Base-by-base conservation (phyloP, 73 alveolate genomes). In the Paramecium pentaurelia region DNA sequence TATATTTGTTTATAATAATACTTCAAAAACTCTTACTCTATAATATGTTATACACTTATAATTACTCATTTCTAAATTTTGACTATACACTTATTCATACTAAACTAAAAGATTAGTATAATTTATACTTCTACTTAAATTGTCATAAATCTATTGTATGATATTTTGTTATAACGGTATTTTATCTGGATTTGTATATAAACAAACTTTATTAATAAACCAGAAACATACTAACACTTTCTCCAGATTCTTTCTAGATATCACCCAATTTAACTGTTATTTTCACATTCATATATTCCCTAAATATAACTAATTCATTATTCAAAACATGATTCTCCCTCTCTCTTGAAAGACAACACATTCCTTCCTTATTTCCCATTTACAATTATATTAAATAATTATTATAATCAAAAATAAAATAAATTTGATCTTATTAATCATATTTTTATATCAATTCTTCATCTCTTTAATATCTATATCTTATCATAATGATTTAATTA, bases 301-400 rank as follows among this genome's bases (percentile, higher is more conserved):
- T 42, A 80, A 45, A 80, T 12, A 80, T 80, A 22, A 80, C 91
- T 49, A 80, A 47, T 49, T 80, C 91, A 27, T 80, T 80, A 22
- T 80, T 80, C 75, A 80, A n/a, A 80, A 80, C 14, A 12, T 80
- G 58, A 80, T 64, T 80, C 34, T 80, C 75, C 51, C 49, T 80
- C 49, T 49, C 91, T 80, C 91, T 80, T 10, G 91, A 80, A 16
- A 80, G 22, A 80, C 91, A 80, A 80, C 91, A 80, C 87, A 73
- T 37, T 16, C 70, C 70, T 18, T 73, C 87, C 40, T 73, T 27
- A 38, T 73, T 73, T 6, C 87, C 87, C 87, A 73, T 73, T 7
- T 40, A 12, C 34, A 64, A 22, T 12, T 32, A 3, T 64, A 32
- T 32, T 64, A 64, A 32, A 64, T 34, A 28, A 64, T 64, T 64